phyloP scores from a whole-genome alignment of 2,329 filamentous ascomycete genomes.

The Coniochaeta sp. region DNA sequence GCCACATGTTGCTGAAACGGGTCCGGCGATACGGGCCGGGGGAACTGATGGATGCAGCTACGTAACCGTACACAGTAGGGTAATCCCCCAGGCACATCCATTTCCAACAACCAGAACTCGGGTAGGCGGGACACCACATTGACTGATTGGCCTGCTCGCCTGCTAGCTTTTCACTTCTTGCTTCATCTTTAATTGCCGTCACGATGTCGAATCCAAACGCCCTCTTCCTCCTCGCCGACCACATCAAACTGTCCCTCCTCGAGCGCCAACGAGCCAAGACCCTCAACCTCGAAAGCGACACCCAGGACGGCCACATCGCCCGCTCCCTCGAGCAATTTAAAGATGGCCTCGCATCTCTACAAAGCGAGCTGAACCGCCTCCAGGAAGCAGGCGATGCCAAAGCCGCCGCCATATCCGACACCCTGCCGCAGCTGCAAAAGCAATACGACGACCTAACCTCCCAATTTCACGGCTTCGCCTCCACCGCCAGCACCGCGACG shows the following conservation, averaged over 20 bases:
- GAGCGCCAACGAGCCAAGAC: conserved; percentile 83
- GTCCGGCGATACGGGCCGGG: neutral
- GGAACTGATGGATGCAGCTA: neutral
- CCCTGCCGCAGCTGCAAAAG: conserved; percentile 60
- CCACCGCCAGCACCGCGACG: conserved; percentile 39
- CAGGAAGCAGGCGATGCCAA: conserved; percentile 57
- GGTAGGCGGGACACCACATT: neutral
- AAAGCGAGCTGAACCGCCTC: conserved; percentile 56
- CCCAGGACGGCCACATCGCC: conserved; percentile 83
- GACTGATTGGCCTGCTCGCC: neutral
- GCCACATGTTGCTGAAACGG: neutral
- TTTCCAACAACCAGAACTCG: neutral
- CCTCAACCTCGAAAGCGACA: conserved; percentile 68
- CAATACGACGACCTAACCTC: conserved; percentile 71
- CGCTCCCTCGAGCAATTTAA: conserved; percentile 81
- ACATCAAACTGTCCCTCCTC: conserved; percentile 91
- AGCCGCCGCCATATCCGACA: conserved; percentile 48
- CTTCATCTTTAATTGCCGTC: neutral
- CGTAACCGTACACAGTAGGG: neutral
- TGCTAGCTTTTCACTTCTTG: neutral
- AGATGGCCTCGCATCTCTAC: conserved; percentile 67
- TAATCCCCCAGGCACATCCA: neutral
- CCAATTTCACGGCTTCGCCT: conserved; percentile 68
- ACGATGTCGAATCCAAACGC: conserved; percentile 59
- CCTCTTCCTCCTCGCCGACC: conserved; percentile 87